Base-by-base conservation (phyloP, 1,284 basidiomycete species). In the Cryptococcus wingfieldii region DNA sequence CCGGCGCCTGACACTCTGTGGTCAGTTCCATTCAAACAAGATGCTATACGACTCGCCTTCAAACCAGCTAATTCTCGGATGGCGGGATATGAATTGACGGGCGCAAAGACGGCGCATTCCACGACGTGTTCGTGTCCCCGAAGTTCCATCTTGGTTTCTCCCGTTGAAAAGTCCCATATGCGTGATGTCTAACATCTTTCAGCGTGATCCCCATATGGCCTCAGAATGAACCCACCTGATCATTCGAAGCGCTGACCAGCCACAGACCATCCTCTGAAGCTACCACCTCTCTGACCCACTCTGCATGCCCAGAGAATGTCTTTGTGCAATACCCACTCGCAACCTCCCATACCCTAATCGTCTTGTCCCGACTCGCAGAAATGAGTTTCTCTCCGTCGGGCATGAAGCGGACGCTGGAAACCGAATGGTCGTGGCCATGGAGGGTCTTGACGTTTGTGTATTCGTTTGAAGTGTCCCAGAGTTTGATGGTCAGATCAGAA, bases 381-480 rank as follows among this genome's bases (percentile, higher is more conserved):
- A 93, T 85, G 58, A 95, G 82, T 61, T 83, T 82, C 68, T 87
- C 86, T 70, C 91, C 91, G 19, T 87, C 86, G 0, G 89, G 89
- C 68, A 93, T 80, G 69, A 94, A 95, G 13, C 85, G 82, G 2
- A 88, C 90, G 18, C 84, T 84, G 9, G 90, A 92, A 41, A 95
- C 87, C 18, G 88, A 86, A 73, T 95, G 92, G 72, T 95, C 91
- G 70, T 95, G 91, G 1, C 90, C 92, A 57, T 88, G 85, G 51
- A 95, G 79, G 5, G 91, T 93, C 74, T 89, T 89, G 51, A 82
- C 82, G 69, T 91, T 92, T 76, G 88, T 90, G 82, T 90, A 93
- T 62, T 91, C 88, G 71, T 91, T 89, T 63, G 86, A 83, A 16
- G 86, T 84, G 75, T 94, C 89, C 92, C 92, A 95, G 47, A 95